Conservation (phyloP, 106 monocot species). For the Platanthera guangdongensis region DNA sequence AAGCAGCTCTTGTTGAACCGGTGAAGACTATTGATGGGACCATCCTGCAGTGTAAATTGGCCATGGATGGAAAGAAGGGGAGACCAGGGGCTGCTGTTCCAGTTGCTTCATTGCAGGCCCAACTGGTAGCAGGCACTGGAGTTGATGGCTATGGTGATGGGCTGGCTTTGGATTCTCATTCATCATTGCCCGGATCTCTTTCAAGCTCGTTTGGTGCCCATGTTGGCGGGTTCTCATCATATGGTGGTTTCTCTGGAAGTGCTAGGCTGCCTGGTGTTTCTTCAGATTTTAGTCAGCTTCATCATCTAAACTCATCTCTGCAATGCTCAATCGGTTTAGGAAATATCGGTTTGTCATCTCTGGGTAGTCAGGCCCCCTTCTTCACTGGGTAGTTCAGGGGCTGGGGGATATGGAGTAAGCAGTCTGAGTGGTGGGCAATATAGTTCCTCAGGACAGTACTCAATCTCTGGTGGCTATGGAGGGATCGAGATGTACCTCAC, state of each 20-base stretch:
- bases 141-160: slow-evolving; percentile 3
- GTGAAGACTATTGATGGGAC: too few relatives aligned
- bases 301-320: neutral
- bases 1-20: too few relatives aligned
- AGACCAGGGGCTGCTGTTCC: slow-evolving; percentile 25
- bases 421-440: slow-evolving; percentile 10
- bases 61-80: slow-evolving; percentile 72
- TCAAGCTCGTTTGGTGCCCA: slow-evolving; percentile 10
- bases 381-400: slow-evolving; percentile 1
- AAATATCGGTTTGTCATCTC: neutral
- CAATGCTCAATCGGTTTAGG: slow-evolving; percentile 5
- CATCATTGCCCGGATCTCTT: slow-evolving; percentile 9
- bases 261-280: neutral
- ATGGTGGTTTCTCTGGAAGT: slow-evolving; percentile 6
- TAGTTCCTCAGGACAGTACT: slow-evolving; percentile 13
- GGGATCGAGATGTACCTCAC: too few relatives aligned
- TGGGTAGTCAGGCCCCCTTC: slow-evolving; percentile 6
- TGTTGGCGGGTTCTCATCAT: neutral
- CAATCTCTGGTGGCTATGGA: slow-evolving; percentile 13
- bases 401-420: slow-evolving; percentile 6
- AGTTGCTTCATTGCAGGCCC: neutral
- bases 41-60: slow-evolving; percentile 81
- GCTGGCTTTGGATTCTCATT: neutral
- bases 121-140: too few relatives aligned
- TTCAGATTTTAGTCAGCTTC: neutral